phyloP scores from a whole-genome alignment of 495 filamentous ascomycete species.

The Penicillium angulare region DNA sequence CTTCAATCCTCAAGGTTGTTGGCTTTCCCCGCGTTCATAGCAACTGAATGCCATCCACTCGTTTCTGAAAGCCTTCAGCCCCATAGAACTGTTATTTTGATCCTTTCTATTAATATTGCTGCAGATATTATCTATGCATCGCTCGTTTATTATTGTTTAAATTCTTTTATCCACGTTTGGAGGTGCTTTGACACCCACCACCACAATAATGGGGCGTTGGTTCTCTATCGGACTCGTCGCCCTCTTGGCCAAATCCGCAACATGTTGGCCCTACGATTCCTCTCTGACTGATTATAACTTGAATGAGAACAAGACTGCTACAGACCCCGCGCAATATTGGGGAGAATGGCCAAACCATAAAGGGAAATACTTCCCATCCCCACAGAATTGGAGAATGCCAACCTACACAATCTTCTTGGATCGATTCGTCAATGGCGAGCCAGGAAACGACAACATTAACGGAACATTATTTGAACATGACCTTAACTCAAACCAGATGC shows the following conservation, averaged over 20 bases:
- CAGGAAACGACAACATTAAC: slow-evolving; percentile 68
- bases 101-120: no score
- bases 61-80: slow-evolving; percentile 12
- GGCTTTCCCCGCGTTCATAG: background rate
- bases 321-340: slow-evolving; percentile 58
- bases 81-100: no score
- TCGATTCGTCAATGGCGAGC: slow-evolving; percentile 70
- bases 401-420: slow-evolving; percentile 71
- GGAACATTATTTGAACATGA: slow-evolving; percentile 68
- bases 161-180: background rate
- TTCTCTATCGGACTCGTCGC: slow-evolving; percentile 29
- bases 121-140: background rate
- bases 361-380: slow-evolving; percentile 51
- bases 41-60: slow-evolving; percentile 10
- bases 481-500: slow-evolving; percentile 62
- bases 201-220: background rate
- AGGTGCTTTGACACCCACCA: background rate
- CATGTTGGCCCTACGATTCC: slow-evolving; percentile 55
- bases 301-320: slow-evolving; percentile 59
- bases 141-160: background rate
- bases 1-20: background rate
- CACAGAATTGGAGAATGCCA: slow-evolving; percentile 67
- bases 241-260: slow-evolving; percentile 28
- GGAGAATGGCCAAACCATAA: slow-evolving; percentile 54
- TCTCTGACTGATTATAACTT: slow-evolving; percentile 56